phyloP scores from a whole-genome alignment of 306 rosid genomes.

The Dryas drummondii region DNA sequence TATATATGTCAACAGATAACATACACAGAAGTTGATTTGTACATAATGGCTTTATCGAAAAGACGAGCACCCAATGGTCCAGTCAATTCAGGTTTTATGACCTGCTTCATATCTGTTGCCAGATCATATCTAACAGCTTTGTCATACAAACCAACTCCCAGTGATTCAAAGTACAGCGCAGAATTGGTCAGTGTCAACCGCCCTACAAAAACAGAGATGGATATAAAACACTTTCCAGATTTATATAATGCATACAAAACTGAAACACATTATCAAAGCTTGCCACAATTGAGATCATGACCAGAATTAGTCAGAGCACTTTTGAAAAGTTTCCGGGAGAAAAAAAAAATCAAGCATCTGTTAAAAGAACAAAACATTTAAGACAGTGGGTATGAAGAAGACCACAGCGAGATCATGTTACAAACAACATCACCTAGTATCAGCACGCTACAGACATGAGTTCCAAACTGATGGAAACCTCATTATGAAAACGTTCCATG shows the following conservation, averaged over 20 bases:
- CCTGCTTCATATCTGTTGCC: constrained; percentile 68
- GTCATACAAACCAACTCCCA: constrained; percentile 83
- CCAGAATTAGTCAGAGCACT: background rate
- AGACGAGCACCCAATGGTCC: constrained; percentile 97
- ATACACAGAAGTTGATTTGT: constrained; percentile 78
- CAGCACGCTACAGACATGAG: no score
- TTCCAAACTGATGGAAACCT: no score
- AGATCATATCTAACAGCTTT: constrained; percentile 84
- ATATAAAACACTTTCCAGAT: background rate
- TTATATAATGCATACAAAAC: background rate
- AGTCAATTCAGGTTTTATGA: constrained; percentile 84
- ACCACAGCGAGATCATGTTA: no score
- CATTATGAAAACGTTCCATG: no score
- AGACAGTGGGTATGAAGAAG: background rate
- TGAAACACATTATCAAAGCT: background rate
- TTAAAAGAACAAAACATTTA: background rate
- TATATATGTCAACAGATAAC: constrained; percentile 37
- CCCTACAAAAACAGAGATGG: constrained; percentile 52
- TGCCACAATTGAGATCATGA: background rate
- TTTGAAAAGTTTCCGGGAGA: background rate
- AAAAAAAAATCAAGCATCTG: background rate
- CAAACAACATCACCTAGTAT: no score
- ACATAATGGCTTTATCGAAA: constrained; percentile 94
- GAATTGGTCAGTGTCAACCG: constrained; percentile 75
- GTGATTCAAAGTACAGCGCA: constrained; percentile 85